phyloP scores from a whole-genome alignment of 2,329 filamentous ascomycete genomes.

The Trichoderma endophyticum region DNA sequence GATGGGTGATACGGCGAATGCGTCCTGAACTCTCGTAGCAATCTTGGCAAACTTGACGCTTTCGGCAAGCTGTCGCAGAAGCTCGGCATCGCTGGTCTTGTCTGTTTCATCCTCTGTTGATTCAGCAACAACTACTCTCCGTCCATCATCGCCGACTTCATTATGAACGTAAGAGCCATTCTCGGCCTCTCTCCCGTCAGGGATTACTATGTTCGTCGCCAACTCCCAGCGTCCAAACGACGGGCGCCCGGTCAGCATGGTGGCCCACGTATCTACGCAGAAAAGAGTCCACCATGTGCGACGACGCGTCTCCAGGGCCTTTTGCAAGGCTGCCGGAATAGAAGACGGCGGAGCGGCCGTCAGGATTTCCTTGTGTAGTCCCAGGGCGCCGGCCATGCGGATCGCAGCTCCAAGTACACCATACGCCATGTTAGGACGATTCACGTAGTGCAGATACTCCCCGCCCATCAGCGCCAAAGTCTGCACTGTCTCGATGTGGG shows the following conservation, averaged over 20 bases:
- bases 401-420: slow-evolving; percentile 68
- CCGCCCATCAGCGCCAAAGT: slow-evolving; percentile 68
- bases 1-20: too few relatives aligned
- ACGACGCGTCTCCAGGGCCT: background rate
- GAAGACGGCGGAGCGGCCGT: too few relatives aligned
- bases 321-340: slow-evolving; percentile 10
- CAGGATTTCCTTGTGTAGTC: slow-evolving; percentile 60
- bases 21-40: too few relatives aligned
- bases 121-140: too few relatives aligned
- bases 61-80: too few relatives aligned
- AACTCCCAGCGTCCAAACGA: slow-evolving; percentile 61
- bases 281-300: slow-evolving; percentile 71
- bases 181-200: too few relatives aligned
- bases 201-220: too few relatives aligned
- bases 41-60: too few relatives aligned
- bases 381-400: slow-evolving; percentile 69
- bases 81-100: too few relatives aligned
- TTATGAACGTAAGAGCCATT: too few relatives aligned
- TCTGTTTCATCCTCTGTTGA: too few relatives aligned
- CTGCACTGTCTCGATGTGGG: slow-evolving; percentile 69
- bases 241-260: slow-evolving; percentile 68
- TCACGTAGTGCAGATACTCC: slow-evolving; percentile 74
- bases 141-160: too few relatives aligned
- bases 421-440: slow-evolving; percentile 73
- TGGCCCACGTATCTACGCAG: slow-evolving; percentile 71